Conservation (phyloP, 208 protist genomes). For the Zelonia costaricensis region DNA sequence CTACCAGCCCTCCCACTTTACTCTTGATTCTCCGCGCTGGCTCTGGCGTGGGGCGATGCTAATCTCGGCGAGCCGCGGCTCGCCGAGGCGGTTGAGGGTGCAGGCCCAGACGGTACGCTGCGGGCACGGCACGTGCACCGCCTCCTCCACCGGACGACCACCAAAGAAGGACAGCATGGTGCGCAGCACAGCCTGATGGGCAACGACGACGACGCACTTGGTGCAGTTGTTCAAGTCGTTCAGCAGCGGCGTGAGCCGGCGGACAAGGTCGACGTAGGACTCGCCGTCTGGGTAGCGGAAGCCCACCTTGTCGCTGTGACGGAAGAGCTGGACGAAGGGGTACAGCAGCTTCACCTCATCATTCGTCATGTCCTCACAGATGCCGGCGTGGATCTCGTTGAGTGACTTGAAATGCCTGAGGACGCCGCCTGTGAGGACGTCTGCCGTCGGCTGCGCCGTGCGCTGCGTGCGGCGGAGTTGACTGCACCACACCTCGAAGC, state of each 20-base stretch:
- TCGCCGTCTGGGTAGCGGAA: slow-evolving; percentile 87
- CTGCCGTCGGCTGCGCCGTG: slow-evolving; percentile 60
- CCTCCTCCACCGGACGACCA: slow-evolving; percentile 58
- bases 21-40: neutral
- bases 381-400: slow-evolving; percentile 88
- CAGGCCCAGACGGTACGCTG: slow-evolving; percentile 81
- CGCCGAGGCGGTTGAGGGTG: slow-evolving; percentile 64
- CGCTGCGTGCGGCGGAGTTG: slow-evolving; percentile 65
- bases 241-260: slow-evolving; percentile 63
- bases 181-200: slow-evolving; percentile 81
- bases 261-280: slow-evolving; percentile 80
- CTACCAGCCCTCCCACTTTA: slow-evolving; percentile 27
- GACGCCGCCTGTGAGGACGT: slow-evolving; percentile 42
- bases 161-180: slow-evolving; percentile 83
- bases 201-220: slow-evolving; percentile 70
- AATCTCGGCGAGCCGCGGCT: slow-evolving; percentile 60
- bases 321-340: slow-evolving; percentile 66
- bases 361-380: slow-evolving; percentile 89
- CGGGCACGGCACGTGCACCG: slow-evolving; percentile 70
- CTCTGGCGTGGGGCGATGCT: slow-evolving; percentile 34
- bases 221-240: slow-evolving; percentile 58
- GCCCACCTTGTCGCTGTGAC: slow-evolving; percentile 76
- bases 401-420: slow-evolving; percentile 57
- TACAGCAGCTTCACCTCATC: slow-evolving; percentile 72
- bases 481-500: slow-evolving; percentile 86